Percentiles rank a stretch among this genome's conserved stretches.
phyloP scores from a whole-genome alignment of 1,284 basidiomycete species.

The Phellopilus nigrolimitatus region DNA sequence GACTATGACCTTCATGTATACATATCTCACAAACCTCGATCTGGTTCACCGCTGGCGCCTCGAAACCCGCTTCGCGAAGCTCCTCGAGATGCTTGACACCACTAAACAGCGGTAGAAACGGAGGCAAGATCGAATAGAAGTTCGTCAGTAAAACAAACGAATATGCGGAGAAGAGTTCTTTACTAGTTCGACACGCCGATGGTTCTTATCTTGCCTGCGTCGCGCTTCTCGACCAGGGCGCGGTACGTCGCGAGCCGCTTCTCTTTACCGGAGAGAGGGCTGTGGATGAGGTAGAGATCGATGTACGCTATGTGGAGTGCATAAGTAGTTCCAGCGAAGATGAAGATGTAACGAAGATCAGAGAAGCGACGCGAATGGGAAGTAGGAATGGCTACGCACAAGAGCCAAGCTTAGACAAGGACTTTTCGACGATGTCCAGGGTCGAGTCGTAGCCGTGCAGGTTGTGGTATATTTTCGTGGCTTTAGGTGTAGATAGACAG shows the following conservation, averaged over 20 bases:
- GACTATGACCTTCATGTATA: no score
- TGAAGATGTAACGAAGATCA: not conserved
- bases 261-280: conserved; percentile 36
- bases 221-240: conserved; percentile 36
- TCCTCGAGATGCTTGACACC: conserved; percentile 48
- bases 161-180: conserved; percentile 20
- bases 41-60: conserved; percentile 46
- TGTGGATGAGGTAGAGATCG: no score
- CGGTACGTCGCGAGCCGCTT: conserved; percentile 40
- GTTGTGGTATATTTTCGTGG: conserved; percentile 41
- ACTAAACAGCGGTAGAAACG: conserved; percentile 26
- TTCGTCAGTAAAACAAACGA: no score
- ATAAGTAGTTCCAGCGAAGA: conserved; percentile 35
- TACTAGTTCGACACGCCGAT: conserved; percentile 60
- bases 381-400: conserved; percentile 26
- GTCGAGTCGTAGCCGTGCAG: conserved; percentile 37
- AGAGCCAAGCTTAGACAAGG: conserved; percentile 36
- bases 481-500: conserved; percentile 26
- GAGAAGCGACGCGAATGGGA: not conserved
- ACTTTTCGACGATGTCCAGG: conserved; percentile 34
- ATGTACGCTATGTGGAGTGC: conserved; percentile 55
- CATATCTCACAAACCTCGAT: conserved; percentile 37
- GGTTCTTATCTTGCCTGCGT: conserved; percentile 43
- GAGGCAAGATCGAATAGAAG: no score
- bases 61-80: conserved; percentile 36